phyloP scores from a whole-genome alignment of 768 basidiomycete genomes.

The Mycena latifolia region DNA sequence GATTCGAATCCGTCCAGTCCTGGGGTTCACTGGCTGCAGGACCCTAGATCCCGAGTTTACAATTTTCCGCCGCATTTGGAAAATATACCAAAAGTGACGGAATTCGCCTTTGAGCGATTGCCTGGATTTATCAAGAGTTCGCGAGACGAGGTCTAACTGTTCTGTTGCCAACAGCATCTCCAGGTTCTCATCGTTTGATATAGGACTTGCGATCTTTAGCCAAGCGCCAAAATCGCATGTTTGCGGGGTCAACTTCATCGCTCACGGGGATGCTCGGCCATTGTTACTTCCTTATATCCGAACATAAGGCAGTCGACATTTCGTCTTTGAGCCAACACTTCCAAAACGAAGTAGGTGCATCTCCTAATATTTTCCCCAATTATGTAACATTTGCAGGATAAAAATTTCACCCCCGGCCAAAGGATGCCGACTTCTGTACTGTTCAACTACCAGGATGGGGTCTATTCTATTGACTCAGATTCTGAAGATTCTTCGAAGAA shows the following conservation, averaged over 20 bases:
- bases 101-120: slow-evolving; percentile 89
- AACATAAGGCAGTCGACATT: slow-evolving; percentile 74
- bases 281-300: slow-evolving; percentile 89
- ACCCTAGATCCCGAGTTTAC: slow-evolving; percentile 87
- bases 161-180: neutral
- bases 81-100: slow-evolving; percentile 77
- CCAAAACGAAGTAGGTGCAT: slow-evolving; percentile 62
- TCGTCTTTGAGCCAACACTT: slow-evolving; percentile 73
- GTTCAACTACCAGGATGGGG: slow-evolving; percentile 73
- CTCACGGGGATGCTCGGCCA: slow-evolving; percentile 87
- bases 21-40: slow-evolving; percentile 90
- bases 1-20: slow-evolving; percentile 61
- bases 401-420: slow-evolving; percentile 82
- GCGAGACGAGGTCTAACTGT: slow-evolving; percentile 66
- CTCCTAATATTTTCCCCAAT: neutral
- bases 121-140: slow-evolving; percentile 84
- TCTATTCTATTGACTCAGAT: slow-evolving; percentile 76
- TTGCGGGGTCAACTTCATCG: slow-evolving; percentile 92
- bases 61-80: slow-evolving; percentile 85
- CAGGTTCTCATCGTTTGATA: slow-evolving; percentile 4
- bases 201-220: slow-evolving; percentile 79
- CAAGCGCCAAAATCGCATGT: slow-evolving; percentile 66
- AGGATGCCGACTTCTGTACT: slow-evolving; percentile 80
- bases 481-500: slow-evolving; percentile 66
- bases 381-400: slow-evolving; percentile 55